A percentile compares a stretch with the other conserved stretches of the same genome.
These are phyloP conservation scores for Mycena sanguinolenta DNA, from an alignment of 768 basidiomycete genomes.

Conservation along the genomic window DNA sequence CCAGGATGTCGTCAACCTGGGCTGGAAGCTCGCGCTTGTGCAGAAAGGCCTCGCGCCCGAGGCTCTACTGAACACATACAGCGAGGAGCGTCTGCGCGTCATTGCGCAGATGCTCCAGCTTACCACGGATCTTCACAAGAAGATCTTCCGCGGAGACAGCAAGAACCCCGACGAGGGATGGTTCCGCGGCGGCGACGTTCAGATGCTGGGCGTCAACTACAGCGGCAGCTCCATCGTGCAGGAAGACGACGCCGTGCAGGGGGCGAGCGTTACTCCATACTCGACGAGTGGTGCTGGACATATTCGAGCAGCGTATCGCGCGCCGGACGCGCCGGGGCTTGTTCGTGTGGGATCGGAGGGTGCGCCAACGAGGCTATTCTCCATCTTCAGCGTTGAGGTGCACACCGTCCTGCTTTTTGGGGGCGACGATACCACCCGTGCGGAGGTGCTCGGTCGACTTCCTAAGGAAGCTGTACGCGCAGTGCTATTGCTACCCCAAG, in stretches of 20 bases:
- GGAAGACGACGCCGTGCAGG: constrained; percentile 43
- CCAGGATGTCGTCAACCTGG: no score
- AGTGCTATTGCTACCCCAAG: neutral
- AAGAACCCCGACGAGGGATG: constrained; percentile 18
- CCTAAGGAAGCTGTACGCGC: neutral
- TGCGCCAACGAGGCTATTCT: no score
- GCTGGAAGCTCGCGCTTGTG: no score
- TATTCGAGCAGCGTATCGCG: constrained; percentile 50
- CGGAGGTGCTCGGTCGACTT: neutral
- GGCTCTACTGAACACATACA: constrained; percentile 56
- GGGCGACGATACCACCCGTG: neutral
- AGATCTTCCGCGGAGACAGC: constrained; percentile 3
- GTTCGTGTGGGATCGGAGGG: constrained; percentile 8
- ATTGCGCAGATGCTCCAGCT: constrained; percentile 59
- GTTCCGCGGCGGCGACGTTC: constrained; percentile 38
- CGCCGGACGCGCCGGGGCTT: constrained; percentile 51
- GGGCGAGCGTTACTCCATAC: constrained; percentile 25
- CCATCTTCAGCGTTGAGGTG: no score
- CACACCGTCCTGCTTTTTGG: no score
- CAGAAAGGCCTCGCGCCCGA: constrained; percentile 51
- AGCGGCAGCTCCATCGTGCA: constrained; percentile 57
- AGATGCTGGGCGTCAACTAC: constrained; percentile 60
- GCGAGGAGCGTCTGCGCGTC: constrained; percentile 59
- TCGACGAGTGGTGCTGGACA: constrained; percentile 28
- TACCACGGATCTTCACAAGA: constrained; percentile 48